Conservation (phyloP, 2,329 filamentous ascomycete genomes). For the Malbranchea cinnamomea region DNA sequence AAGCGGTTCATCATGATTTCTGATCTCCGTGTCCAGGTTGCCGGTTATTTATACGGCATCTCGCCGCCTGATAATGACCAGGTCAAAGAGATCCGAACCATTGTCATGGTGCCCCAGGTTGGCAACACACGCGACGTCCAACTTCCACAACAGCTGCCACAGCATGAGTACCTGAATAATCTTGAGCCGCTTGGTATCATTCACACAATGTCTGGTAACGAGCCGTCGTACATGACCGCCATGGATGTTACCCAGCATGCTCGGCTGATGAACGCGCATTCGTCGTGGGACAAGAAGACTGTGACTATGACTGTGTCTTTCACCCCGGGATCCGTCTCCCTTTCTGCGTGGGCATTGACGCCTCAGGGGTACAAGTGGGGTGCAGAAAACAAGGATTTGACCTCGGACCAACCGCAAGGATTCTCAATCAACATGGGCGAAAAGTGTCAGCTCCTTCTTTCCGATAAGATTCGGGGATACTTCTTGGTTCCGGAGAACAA, state of each 20-base stretch:
- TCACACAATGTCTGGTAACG: slow-evolving; percentile 87
- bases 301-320: slow-evolving; percentile 93
- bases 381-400: slow-evolving; percentile 82
- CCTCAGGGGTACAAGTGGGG: slow-evolving; percentile 94
- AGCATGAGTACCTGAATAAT: slow-evolving; percentile 74
- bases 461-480: slow-evolving; percentile 85
- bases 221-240: slow-evolving; percentile 91
- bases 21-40: slow-evolving; percentile 89
- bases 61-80: slow-evolving; percentile 90
- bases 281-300: slow-evolving; percentile 73
- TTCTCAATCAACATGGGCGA: slow-evolving; percentile 87
- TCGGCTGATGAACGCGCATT: slow-evolving; percentile 70
- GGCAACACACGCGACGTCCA: slow-evolving; percentile 86
- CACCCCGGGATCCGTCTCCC: slow-evolving; percentile 87
- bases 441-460: slow-evolving; percentile 86
- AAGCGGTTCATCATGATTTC: slow-evolving; percentile 97
- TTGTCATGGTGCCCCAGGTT: slow-evolving; percentile 95
- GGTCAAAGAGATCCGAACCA: slow-evolving; percentile 91
- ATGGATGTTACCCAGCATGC: slow-evolving; percentile 90
- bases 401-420: slow-evolving; percentile 84
- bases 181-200: slow-evolving; percentile 90
- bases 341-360: slow-evolving; percentile 85
- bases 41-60: slow-evolving; percentile 84
- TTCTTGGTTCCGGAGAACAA: slow-evolving; percentile 87
- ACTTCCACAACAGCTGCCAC: slow-evolving; percentile 73